Evolutionary conservation across 495 filamentous ascomycete genomes (phyloP).

Genomic region (Articulospora tetracladia): DNA sequence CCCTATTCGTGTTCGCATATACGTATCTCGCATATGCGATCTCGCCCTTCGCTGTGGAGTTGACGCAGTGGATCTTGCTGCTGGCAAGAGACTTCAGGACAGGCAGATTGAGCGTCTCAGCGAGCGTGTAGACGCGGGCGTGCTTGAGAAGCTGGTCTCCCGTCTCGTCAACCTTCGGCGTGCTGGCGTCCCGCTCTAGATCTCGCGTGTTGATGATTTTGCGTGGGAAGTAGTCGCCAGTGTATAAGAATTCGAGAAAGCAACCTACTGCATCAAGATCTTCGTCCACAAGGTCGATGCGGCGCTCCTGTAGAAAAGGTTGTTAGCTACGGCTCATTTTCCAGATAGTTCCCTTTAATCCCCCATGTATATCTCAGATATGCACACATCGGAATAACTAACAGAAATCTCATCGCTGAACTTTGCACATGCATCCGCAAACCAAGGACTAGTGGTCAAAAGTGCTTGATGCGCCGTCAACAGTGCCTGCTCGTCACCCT

Average conservation of each 20-base stretch:
- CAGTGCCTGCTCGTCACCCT: conserved; percentile 51
- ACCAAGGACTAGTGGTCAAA: conserved; percentile 67
- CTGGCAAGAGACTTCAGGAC: conserved; percentile 74
- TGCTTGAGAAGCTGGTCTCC: conserved; percentile 80
- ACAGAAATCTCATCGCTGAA: conserved; percentile 51
- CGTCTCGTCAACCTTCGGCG: conserved; percentile 60
- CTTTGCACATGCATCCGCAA: conserved; percentile 56
- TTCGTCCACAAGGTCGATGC: conserved; percentile 64
- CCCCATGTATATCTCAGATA: neutral
- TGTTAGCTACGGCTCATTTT: neutral
- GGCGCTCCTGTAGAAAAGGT: conserved; percentile 42
- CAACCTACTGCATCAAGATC: conserved; percentile 79
- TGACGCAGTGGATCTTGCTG: conserved; percentile 84
- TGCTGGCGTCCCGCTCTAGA: conserved; percentile 54
- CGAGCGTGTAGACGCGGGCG: conserved; percentile 83
- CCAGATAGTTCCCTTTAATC: neutral
- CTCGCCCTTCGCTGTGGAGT: conserved; percentile 80
- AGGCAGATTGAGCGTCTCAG: conserved; percentile 71
- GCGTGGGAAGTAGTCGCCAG: conserved; percentile 79
- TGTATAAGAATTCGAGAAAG: conserved; percentile 92
- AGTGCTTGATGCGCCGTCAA: conserved; percentile 79
- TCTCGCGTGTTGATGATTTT: conserved; percentile 50
- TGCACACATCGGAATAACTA: conserved; percentile 16
- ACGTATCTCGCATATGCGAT: conserved; percentile 88
- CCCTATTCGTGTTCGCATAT: conserved; percentile 66